phyloP scores from a whole-genome alignment of 169 alveolate genomes.

The Cryptosporidium sp. region DNA sequence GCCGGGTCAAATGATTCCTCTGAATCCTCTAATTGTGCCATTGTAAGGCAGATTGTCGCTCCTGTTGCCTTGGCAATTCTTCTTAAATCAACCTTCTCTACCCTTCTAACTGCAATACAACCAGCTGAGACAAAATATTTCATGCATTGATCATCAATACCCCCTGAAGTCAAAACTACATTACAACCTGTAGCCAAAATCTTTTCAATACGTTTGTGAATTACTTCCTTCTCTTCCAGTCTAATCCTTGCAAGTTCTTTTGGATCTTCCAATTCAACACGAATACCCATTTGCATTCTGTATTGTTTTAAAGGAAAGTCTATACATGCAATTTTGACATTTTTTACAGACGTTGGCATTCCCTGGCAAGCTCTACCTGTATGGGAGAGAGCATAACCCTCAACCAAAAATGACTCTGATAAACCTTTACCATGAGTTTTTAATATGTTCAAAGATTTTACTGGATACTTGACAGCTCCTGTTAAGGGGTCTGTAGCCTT shows the following conservation, averaged over 20 bases:
- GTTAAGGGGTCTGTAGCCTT: constrained; percentile 81
- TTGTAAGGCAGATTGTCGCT: constrained; percentile 88
- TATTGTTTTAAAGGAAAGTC: constrained; percentile 97
- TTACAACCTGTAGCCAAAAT: constrained; percentile 97
- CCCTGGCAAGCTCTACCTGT: constrained; percentile 96
- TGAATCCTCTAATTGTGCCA: constrained; percentile 94
- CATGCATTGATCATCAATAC: constrained; percentile 98
- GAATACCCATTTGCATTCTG: constrained; percentile 95
- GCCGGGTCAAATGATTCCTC: constrained; percentile 94
- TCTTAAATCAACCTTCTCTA: constrained; percentile 93
- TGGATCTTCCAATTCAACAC: constrained; percentile 95
- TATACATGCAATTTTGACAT: constrained; percentile 97
- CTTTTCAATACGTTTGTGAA: constrained; percentile 94
- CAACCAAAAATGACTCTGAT: constrained; percentile 90
- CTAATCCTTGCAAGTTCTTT: constrained; percentile 96
- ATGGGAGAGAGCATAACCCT: constrained; percentile 93
- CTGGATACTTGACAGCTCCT: constrained; percentile 95
- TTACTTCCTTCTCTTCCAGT: constrained; percentile 95
- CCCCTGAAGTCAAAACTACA: constrained; percentile 97
- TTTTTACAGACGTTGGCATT: constrained; percentile 93
- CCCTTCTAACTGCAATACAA: constrained; percentile 97
- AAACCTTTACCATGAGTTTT: constrained; percentile 96
- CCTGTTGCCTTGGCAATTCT: constrained; percentile 96
- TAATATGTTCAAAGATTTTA: constrained; percentile 93
- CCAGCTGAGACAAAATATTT: constrained; percentile 98